Evolutionary conservation across 441 rosid genomes (phyloP), one percentile per base, ranked within the genome.

Genomic region (Metrosideros polymorpha): DNA sequence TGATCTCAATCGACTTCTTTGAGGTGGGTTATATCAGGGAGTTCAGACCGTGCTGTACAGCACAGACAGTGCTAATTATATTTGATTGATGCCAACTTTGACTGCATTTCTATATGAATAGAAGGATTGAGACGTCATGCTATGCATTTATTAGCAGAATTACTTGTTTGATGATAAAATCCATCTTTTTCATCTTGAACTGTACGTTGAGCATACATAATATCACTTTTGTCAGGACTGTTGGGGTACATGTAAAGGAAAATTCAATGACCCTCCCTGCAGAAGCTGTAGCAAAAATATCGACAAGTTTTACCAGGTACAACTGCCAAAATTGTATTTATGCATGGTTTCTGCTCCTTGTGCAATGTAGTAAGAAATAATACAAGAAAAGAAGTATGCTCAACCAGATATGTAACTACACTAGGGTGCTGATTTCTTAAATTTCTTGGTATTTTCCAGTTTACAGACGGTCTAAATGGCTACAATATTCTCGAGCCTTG

Each of bases 401-500:
- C 49, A 52, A 53, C 9, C 22, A 42, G 9, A 42, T 39, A 19
- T 61, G 12, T 29, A 82, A 53, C 55, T 35, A 54, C 30, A 85
- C 32, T 18, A 0, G 52, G 45, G 7, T 45, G 10, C 2, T 45
- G 8, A 84, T 42, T 47, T 51, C 77, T 9, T 85, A 29, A 77
- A 53, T 32, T 49, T 54, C 29, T 76, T 39, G n/a, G 71, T 39
- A 43, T 13, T 35, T 25, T 53, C 45, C 52, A 87, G 88, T 84
- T 71, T 32, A 22, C 56, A 4, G 27, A 2, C 0, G 3, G 86
- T 71, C 84, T 84, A 71, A 87, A 75, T 57, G 22, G 13, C 18
- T 87, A 87, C 50, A 32, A 45, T 54, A 87, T 87, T 50, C 88
- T 84, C n/a, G 7, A 87, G 75, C 85, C 7, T 25, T 61, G 88